Conservation (phyloP, 2,329 filamentous ascomycete species). For the Orbilia quercus region DNA sequence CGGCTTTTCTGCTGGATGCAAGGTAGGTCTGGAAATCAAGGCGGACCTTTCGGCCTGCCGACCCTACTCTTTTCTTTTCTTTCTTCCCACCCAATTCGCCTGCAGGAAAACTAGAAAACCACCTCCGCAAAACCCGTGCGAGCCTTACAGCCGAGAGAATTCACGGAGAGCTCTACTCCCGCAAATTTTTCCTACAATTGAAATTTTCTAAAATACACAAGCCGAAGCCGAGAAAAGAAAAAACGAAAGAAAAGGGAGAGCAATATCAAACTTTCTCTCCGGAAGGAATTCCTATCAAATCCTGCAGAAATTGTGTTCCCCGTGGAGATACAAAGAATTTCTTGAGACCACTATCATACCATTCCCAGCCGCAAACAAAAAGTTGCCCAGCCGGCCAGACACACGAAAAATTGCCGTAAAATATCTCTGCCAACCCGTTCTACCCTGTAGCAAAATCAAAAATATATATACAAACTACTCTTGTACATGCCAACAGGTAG, state of each 20-base stretch:
- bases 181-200: constrained; percentile 20
- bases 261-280: too few relatives aligned
- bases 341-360: constrained; percentile 53
- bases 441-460: constrained; percentile 22
- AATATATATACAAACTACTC: background rate
- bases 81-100: constrained; percentile 11
- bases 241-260: constrained; percentile 11
- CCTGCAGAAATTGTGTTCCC: constrained; percentile 20
- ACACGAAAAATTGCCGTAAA: constrained; percentile 19
- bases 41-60: constrained; percentile 55
- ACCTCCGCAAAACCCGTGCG: constrained; percentile 42
- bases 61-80: constrained; percentile 39
- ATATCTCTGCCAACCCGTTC: constrained; percentile 6
- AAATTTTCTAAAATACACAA: constrained; percentile 13
- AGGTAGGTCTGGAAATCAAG: constrained; percentile 36
- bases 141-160: constrained; percentile 47
- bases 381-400: constrained; percentile 46
- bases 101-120: constrained; percentile 42
- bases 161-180: constrained; percentile 45
- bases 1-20: constrained; percentile 11
- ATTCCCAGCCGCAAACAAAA: constrained; percentile 55
- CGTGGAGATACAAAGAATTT: constrained; percentile 6
- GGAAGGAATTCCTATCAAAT: constrained; percentile 20
- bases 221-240: constrained; percentile 1
- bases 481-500: constrained; percentile 18